Evolutionary conservation across 805 yeast species (phyloP), one percentile per base, ranked within the genome.

Genomic region (Debaryomyces castellii): DNA sequence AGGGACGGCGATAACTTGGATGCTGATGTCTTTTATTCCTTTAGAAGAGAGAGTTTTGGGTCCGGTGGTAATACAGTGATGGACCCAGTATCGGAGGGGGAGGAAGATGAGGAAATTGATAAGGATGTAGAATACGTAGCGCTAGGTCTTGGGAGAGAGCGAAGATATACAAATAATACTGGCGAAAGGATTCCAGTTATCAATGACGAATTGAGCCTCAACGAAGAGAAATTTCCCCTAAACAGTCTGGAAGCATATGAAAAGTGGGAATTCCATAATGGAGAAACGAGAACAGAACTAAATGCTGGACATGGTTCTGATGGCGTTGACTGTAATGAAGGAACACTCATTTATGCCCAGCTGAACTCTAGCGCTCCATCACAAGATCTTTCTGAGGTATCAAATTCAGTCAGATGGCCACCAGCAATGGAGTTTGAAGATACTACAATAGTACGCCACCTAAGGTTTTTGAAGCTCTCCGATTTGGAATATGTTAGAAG

Each of bases 231-330:
- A 24, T 39, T 40, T 39, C 73, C 73, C 1, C 16, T 48, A 7
- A 61, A 60, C 41, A 55, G 67, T 20, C 57, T 64, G 36, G 63
- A 57, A 17, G 64, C 70, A 2, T 67, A 54, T 47, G 25, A 44
- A 1, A 54, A 60, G 18, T 72, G 67, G 65, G 73, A 72, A 46
- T 57, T 57, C 35, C 66, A 55, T 40, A 55, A 46, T 51, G 16
- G 43, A 21, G n/a, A 36, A 17, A 41, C 53, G 28, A 20, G 48
- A 44, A 27, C 34, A 45, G 51, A 55, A 6, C 12, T 25, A 10
- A 4, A 25, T 25, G 28, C 28, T 25, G 12, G 6, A 25, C 28
- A 25, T 10, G 28, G 11, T 25, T 7, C 28, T 25, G 28, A 25
- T 10, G 28, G 4, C 12, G 12, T 9, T 7, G 28, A 25, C 12